Evolutionary conservation across 2,329 filamentous ascomycete genomes (phyloP).

Genomic region (Bipolaris gigantea): DNA sequence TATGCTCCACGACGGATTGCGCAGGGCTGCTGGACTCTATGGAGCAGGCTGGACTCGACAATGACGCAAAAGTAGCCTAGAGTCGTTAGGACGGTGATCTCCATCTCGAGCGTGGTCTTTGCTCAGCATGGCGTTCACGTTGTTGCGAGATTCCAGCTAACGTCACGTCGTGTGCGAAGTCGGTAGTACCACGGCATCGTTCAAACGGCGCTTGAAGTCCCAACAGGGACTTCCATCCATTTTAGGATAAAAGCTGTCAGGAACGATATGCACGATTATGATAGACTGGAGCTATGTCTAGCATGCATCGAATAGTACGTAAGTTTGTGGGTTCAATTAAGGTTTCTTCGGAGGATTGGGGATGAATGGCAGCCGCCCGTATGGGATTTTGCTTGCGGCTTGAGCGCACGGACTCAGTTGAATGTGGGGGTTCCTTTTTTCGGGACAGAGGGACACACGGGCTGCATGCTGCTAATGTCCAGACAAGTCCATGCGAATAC

Average conservation of each 20-base stretch:
- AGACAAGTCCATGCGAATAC: background rate
- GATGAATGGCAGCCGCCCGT: slow-evolving; percentile 3
- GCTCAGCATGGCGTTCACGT: background rate
- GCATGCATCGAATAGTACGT: background rate
- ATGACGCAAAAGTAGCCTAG: background rate
- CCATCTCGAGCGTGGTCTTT: background rate
- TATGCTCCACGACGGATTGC: background rate
- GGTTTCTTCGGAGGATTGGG: slow-evolving; percentile 6
- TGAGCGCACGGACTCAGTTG: slow-evolving; percentile 6
- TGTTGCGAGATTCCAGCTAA: slow-evolving; percentile 3
- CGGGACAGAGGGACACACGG: slow-evolving; percentile 1
- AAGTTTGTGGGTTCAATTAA: slow-evolving; percentile 14
- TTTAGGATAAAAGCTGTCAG: background rate
- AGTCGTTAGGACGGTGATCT: background rate
- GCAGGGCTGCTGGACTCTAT: background rate
- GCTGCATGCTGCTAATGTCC: background rate
- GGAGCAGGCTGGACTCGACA: background rate
- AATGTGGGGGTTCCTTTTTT: slow-evolving; percentile 3
- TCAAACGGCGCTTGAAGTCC: slow-evolving; percentile 1
- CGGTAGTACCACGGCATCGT: slow-evolving; percentile 4
- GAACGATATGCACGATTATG: background rate
- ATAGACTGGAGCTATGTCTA: background rate
- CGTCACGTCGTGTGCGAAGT: slow-evolving; percentile 5
- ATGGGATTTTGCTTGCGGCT: slow-evolving; percentile 3
- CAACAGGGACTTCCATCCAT: slow-evolving; percentile 3